Base-by-base conservation (phyloP, 768 basidiomycete species). In the Naganishia antarctica region DNA sequence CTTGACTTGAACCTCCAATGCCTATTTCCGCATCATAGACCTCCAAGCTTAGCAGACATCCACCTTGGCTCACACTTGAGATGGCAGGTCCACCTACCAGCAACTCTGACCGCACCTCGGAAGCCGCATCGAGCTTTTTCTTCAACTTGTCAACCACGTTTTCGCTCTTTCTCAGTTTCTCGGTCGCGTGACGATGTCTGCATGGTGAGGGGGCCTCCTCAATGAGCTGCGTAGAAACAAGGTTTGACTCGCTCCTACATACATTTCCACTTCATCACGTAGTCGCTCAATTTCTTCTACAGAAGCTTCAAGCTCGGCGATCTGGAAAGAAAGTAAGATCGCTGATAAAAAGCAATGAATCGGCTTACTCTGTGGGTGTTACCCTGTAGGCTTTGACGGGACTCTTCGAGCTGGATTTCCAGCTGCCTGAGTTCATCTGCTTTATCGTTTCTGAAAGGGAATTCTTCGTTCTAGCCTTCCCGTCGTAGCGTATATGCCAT, bases 101-200 rank as follows among this genome's bases (percentile, higher is more conserved):
- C 21, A 57, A 40, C 49, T 76, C 73, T 43, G 79, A 64, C 28
- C 72, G 70, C 26, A 74, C 70, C 68, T 94, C 90, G 15, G 89
- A 91, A 4, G 88, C 85, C 75, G 97, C 96, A 71, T 97, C 94
- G 0, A 98, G 83, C 79, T 98, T 99, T 83, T 90, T 93, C 80
- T 93, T 94, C 78, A 97, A 93, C 77, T 98, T 99, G 78, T 97
- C 92, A 84, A 96, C 90, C 29, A 96, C 92, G 72, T 93, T 93
- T 79, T 98, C 96, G 0, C 87, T 88, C 81, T 97, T 98, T 71
- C 89, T 87, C 44, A 92, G 80, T 69, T 86, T 89, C 71, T 97
- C 96, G 3, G 90, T 88, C 5, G 91, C 88, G 79, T 97, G 92
- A 5, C 87, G 53, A 41, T 57, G n/a, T 11, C 53, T 57, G 16